Evolutionary conservation across 75 land plant genomes (phyloP), one percentile per base, ranked within the genome.

Genomic region (Picea glauca): DNA sequence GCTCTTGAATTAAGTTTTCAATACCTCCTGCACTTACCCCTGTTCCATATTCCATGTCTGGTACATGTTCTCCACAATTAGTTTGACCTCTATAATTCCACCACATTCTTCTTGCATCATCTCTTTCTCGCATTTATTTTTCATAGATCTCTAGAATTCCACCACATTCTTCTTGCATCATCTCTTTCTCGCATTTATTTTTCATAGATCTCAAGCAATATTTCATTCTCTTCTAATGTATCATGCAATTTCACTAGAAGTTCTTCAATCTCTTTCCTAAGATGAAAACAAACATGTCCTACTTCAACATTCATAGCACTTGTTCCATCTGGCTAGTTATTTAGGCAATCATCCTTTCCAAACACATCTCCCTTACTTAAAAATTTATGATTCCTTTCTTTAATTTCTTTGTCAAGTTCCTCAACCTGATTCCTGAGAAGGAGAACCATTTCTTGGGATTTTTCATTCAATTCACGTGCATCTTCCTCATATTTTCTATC

Each of bases 151-250:
- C 26, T 26, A 26, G 26, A 26, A 26, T 26, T 26, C 26, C 26
- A 26, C 26, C 26, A 26, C 26, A 26, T 26, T 26, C 26, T 26
- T 26, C 26, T 26, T 26, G 26, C 26, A 26, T 26, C 26, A 26
- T 26, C 26, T 26, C 26, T 26, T 26, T 26, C 26, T 26, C 26
- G 26, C 26, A 26, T 26, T 26, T 26, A 26, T 26, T 26, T 26
- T 26, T 26, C 26, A 26, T 26, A 26, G n/a, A 85, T 64, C 40
- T 86, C 80, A 88, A 85, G 72, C 20, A 88, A 60, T 61, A 78
- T 83, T 14, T 88, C 89, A 83, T 88, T 88, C 73, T 88, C 89
- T 83, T 88, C 88, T 76, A 80, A 85, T 85, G 89, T 77, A 63
- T 88, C 91, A 21, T 76, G 54, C 59, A 91, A 88, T 59, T 91